Evolutionary conservation across 1,284 basidiomycete species (phyloP).

Genomic region (Cutaneotrichosporon cavernicola): DNA sequence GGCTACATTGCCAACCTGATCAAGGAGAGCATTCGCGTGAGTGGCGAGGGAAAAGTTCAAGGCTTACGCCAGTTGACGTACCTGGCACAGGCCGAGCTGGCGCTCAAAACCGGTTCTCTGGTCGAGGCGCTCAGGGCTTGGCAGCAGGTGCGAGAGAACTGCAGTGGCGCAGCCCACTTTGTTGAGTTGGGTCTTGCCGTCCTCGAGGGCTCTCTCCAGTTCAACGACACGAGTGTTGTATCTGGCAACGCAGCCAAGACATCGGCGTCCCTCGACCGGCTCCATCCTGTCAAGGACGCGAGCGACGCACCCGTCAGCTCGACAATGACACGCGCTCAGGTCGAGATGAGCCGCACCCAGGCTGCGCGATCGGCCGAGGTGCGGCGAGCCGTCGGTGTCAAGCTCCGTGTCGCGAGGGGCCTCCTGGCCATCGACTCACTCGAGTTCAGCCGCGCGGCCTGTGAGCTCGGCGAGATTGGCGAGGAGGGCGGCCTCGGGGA

Average conservation of each 20-base stretch:
- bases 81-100: slow-evolving; percentile 43
- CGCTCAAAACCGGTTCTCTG: slow-evolving; percentile 36
- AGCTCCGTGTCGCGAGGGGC: slow-evolving; percentile 38
- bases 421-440: slow-evolving; percentile 30
- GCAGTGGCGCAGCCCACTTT: slow-evolving; percentile 39
- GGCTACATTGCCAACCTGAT: slow-evolving; percentile 50
- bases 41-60: slow-evolving; percentile 3
- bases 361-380: slow-evolving; percentile 28
- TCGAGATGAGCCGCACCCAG: slow-evolving; percentile 34
- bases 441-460: slow-evolving; percentile 34
- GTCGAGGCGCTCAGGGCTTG: slow-evolving; percentile 35
- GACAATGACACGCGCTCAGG: slow-evolving; percentile 39
- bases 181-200: slow-evolving; percentile 43
- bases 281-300: slow-evolving; percentile 30
- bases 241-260: slow-evolving; percentile 44
- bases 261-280: slow-evolving; percentile 40
- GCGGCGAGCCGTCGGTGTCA: slow-evolving; percentile 30
- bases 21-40: slow-evolving; percentile 50
- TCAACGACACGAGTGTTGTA: slow-evolving; percentile 36
- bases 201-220: slow-evolving; percentile 40
- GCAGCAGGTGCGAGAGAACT: slow-evolving; percentile 38
- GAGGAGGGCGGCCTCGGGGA: slow-evolving; percentile 45
- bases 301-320: slow-evolving; percentile 17
- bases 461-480: slow-evolving; percentile 34
- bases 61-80: slow-evolving; percentile 41